Percentiles rank a stretch among this genome's conserved stretches.
These are phyloP conservation scores for Pouteria glomerata DNA, from an alignment of 148 eudicot genomes.

Conservation along the genomic window DNA sequence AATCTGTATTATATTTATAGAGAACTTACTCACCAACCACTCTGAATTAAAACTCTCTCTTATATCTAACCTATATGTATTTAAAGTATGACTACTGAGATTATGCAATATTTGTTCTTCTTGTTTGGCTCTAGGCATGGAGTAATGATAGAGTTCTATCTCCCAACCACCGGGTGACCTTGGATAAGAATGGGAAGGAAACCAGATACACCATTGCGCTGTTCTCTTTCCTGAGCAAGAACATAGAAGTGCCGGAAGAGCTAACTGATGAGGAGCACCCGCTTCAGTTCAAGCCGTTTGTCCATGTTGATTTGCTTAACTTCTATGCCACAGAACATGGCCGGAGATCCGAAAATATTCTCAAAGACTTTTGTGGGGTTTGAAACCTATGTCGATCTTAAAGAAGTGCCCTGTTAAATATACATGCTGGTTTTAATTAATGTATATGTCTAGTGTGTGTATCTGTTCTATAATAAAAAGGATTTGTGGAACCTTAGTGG, in stretches of 20 bases:
- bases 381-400: constrained; percentile 3
- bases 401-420: not conserved
- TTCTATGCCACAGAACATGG: constrained; percentile 33
- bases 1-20: no score
- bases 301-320: constrained; percentile 35
- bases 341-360: constrained; percentile 29
- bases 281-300: constrained; percentile 32
- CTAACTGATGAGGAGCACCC: constrained; percentile 30
- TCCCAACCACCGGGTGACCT: constrained; percentile 36
- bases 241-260: constrained; percentile 33
- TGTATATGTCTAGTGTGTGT: not conserved
- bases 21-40: no score
- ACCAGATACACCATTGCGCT: constrained; percentile 31
- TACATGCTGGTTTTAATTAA: not conserved
- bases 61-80: no score
- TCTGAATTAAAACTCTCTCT: no score
- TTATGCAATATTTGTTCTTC: not conserved
- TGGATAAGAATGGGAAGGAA: constrained; percentile 24
- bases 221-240: constrained; percentile 31
- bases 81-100: no score
- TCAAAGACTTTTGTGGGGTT: constrained; percentile 38
- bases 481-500: no score
- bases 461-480: not conserved
- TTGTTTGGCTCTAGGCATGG: constrained; percentile 28
- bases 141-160: constrained; percentile 37